Conservation (phyloP, 192 early-diverging fungal species). For the Physocladia obscura region DNA sequence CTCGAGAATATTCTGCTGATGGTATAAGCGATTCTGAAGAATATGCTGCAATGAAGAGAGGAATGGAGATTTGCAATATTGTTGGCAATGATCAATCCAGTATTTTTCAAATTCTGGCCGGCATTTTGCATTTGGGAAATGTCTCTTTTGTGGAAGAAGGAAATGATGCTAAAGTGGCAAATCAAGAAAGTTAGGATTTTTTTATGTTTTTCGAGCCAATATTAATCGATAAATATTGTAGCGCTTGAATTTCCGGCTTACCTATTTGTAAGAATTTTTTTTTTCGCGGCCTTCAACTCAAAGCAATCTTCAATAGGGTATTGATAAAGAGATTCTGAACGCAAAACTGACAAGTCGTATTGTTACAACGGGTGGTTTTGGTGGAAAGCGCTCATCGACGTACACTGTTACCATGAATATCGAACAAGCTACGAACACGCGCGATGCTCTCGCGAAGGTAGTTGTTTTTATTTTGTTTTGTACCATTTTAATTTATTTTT, state of each 20-base stretch:
- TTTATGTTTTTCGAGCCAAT: not conserved
- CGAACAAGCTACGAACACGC: conserved; percentile 82
- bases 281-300: not conserved
- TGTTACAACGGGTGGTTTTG: conserved; percentile 55
- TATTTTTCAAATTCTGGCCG: conserved; percentile 89
- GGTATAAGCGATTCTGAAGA: conserved; percentile 90
- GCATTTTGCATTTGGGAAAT: conserved; percentile 96
- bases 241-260: conserved; percentile 59
- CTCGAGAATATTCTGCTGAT: conserved; percentile 66
- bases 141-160: conserved; percentile 81
- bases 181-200: conserved; percentile 30
- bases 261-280: conserved; percentile 20
- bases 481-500: conserved; percentile 1
- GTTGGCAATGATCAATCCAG: conserved; percentile 74
- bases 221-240: conserved; percentile 3
- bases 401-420: conserved; percentile 85
- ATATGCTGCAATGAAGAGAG: conserved; percentile 80
- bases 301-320: not conserved
- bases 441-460: conserved; percentile 92
- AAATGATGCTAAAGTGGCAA: conserved; percentile 58
- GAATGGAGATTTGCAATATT: conserved; percentile 93
- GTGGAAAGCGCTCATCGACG: conserved; percentile 44
- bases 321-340: not conserved
- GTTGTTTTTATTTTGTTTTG: not conserved
- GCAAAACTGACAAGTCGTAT: conserved; percentile 31